A percentile compares a stretch with the other conserved stretches of the same genome.
Conservation (phyloP, 2,329 filamentous ascomycete genomes). For the Cercospora sp. region DNA sequence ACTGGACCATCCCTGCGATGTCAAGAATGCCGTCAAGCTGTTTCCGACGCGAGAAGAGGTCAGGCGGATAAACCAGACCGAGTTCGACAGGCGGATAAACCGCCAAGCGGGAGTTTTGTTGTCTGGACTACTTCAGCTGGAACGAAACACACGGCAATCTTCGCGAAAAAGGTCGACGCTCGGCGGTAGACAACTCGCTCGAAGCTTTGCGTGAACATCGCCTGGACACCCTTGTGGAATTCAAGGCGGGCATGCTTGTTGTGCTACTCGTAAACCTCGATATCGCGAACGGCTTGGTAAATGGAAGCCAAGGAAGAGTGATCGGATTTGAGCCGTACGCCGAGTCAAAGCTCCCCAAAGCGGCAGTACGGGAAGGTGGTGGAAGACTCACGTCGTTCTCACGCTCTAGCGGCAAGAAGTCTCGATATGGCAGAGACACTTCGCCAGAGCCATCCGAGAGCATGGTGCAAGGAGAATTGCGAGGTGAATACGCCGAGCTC, state of each 20-base stretch:
- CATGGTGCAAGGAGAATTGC: constrained; percentile 18
- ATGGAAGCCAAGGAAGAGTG: constrained; percentile 52
- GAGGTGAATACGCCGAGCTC: constrained; percentile 20
- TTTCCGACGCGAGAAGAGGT: constrained; percentile 31
- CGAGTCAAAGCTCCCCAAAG: constrained; percentile 24
- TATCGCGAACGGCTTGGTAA: constrained; percentile 45
- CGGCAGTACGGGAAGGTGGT: constrained; percentile 9
- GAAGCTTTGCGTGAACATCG: constrained; percentile 43
- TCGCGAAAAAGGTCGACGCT: constrained; percentile 18
- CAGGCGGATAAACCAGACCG: constrained; percentile 22
- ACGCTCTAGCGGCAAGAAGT: not conserved
- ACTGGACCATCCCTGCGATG: constrained; percentile 44
- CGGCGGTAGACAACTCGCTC: constrained; percentile 31
- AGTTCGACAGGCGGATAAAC: constrained; percentile 18
- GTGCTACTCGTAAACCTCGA: constrained; percentile 56
- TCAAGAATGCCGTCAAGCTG: constrained; percentile 38
- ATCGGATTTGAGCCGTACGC: constrained; percentile 39
- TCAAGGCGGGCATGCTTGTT: constrained; percentile 56
- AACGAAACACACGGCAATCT: constrained; percentile 23
- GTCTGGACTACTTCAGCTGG: constrained; percentile 45
- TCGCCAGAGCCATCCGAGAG: constrained; percentile 18
- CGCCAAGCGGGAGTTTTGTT: constrained; percentile 32
- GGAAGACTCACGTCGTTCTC: constrained; percentile 12
- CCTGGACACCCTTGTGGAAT: constrained; percentile 46
- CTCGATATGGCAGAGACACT: constrained; percentile 12